Conservation (phyloP, 371 early-diverging fungal genomes). For the Quaeritorhiza haematococci region DNA sequence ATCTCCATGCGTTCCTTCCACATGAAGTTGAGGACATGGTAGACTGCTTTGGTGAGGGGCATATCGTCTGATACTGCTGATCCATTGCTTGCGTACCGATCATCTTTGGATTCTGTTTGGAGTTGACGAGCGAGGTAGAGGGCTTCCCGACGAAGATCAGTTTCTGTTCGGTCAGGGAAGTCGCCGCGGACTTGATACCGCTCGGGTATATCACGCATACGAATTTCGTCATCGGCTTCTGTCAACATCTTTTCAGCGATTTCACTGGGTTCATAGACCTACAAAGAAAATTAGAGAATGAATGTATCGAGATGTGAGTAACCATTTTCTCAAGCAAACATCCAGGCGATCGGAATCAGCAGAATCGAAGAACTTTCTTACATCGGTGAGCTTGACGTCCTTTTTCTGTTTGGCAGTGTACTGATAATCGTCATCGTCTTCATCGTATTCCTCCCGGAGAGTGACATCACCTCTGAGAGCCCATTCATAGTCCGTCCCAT, state of each 20-base stretch:
- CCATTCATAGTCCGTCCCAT: slow-evolving; percentile 83
- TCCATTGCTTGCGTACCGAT: too few relatives aligned
- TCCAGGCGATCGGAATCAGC: background rate
- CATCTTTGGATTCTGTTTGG: too few relatives aligned
- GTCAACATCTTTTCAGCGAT: slow-evolving; percentile 86
- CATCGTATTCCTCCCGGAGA: slow-evolving; percentile 18
- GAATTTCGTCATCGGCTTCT: slow-evolving; percentile 83
- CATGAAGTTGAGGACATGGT: slow-evolving; percentile 64
- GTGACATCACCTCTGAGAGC: slow-evolving; percentile 59
- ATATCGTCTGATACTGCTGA: slow-evolving; percentile 7
- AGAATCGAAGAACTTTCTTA: background rate
- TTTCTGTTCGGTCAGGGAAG: slow-evolving; percentile 9
- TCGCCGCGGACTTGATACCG: slow-evolving; percentile 66
- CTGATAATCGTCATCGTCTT: slow-evolving; percentile 18
- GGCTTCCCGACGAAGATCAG: slow-evolving; percentile 11
- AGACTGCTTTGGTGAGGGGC: slow-evolving; percentile 17
- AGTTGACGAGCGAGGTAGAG: background rate
- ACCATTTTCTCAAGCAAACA: background rate
- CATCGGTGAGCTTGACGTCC: slow-evolving; percentile 36
- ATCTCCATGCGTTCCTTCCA: slow-evolving; percentile 78
- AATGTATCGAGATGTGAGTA: background rate
- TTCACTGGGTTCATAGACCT: slow-evolving; percentile 89
- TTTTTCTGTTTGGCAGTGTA: slow-evolving; percentile 20
- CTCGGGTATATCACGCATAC: slow-evolving; percentile 85
- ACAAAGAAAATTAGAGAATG: too few relatives aligned